Evolutionary conservation across 1,284 basidiomycete species (phyloP), one percentile per base, ranked within the genome.

Genomic region (Tilletia setariae): DNA sequence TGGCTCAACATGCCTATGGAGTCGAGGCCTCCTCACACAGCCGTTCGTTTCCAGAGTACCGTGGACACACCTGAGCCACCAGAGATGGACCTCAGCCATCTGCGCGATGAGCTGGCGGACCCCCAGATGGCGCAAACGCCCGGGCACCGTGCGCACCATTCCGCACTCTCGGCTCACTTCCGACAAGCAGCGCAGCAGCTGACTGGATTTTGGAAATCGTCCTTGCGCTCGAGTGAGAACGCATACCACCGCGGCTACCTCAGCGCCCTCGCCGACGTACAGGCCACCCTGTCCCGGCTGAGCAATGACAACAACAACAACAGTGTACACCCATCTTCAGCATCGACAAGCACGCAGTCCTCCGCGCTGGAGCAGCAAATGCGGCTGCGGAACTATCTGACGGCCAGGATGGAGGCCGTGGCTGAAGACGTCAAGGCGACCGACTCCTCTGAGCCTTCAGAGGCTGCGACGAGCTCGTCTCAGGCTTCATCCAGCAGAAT

Each of bases 181-280:
- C 43, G 44, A 40, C 42, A 44, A 21, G 30, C 62, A 11, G 62
- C 62, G 9, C 16, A 21, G 35, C 35, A 64, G 35, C 62, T 64
- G 21, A 64, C 62, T 42, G n/a, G 13, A 21, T 47, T 64, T 42
- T 64, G 40, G 42, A 15, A 42, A 6, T 64, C 62, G 11, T 32
- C 62, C 35, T 42, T 44, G 35, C 28, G 42, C 35, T 35, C 62
- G 11, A 47, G 23, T 42, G 62, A 44, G 23, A 25, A 44, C 40
- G 35, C 62, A 25, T 47, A 64, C 62, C 62, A 47, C 21, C 30
- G 30, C 40, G 62, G 62, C 32, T 64, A 64, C 42, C 62, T 64
- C 62, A 42, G 35, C 40, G 62, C 62, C 19, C 62, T 64, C 13
- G 44, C 13, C 35, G 62, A 64, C 21, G 3, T 64, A 7, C 9